These are phyloP conservation scores for Leccinum disarticulatum DNA, from an alignment of 768 basidiomycete genomes.

Conservation along the genomic window DNA sequence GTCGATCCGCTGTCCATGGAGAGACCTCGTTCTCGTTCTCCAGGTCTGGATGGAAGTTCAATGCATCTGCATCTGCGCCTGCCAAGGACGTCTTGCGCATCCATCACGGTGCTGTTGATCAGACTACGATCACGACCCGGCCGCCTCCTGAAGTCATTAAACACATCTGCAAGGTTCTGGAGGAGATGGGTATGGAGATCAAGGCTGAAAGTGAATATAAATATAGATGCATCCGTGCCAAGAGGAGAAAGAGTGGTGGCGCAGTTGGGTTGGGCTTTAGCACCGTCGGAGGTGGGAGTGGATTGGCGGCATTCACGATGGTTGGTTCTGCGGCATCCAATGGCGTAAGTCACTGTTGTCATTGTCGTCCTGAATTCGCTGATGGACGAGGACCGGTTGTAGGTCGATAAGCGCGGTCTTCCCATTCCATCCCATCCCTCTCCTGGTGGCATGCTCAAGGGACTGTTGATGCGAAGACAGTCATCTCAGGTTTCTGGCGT, in stretches of 20 bases:
- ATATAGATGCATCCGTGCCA: slow-evolving; percentile 78
- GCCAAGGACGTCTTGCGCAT: slow-evolving; percentile 62
- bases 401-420: slow-evolving; percentile 90
- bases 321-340: slow-evolving; percentile 81
- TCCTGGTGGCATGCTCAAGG: slow-evolving; percentile 77
- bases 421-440: slow-evolving; percentile 80
- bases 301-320: slow-evolving; percentile 74
- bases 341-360: slow-evolving; percentile 57
- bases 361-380: slow-evolving; percentile 4
- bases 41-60: slow-evolving; percentile 37
- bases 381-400: slow-evolving; percentile 3
- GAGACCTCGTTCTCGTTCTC: slow-evolving; percentile 38
- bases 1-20: slow-evolving; percentile 22
- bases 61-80: slow-evolving; percentile 31
- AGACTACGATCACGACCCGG: slow-evolving; percentile 80
- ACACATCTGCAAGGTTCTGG: slow-evolving; percentile 76
- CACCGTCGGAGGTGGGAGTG: slow-evolving; percentile 37
- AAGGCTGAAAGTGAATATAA: slow-evolving; percentile 89
- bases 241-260: slow-evolving; percentile 60
- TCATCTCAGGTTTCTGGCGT: slow-evolving; percentile 70
- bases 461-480: slow-evolving; percentile 86
- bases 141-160: slow-evolving; percentile 86
- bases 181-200: slow-evolving; percentile 89
- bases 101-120: slow-evolving; percentile 92
- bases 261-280: slow-evolving; percentile 45